Evolutionary conservation across 2,329 filamentous ascomycete species (phyloP).

Genomic region (Colletotrichum tofieldiae): DNA sequence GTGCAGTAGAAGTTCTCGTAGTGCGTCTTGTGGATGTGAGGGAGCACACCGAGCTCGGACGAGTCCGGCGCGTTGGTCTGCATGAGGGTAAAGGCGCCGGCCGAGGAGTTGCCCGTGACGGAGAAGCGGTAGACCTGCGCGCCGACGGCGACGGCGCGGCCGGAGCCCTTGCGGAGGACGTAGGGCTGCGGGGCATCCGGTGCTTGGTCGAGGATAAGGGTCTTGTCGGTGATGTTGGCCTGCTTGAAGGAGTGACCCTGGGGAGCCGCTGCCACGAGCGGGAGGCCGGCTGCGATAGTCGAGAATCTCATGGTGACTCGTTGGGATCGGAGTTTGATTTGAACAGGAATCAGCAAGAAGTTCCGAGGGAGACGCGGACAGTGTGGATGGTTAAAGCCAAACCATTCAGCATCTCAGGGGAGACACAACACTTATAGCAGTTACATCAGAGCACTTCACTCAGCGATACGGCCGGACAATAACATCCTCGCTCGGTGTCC

Average conservation of each 20-base stretch:
- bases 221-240: slow-evolving; percentile 20
- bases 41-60: slow-evolving; percentile 57
- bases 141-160: slow-evolving; percentile 31
- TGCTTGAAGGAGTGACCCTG: slow-evolving; percentile 18
- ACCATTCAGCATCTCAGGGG: background rate
- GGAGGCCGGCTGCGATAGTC: slow-evolving; percentile 30
- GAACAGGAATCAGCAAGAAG: background rate
- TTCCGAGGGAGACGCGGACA: background rate
- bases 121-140: slow-evolving; percentile 47
- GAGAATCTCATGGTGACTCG: slow-evolving; percentile 28
- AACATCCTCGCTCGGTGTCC: slow-evolving; percentile 25
- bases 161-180: slow-evolving; percentile 34
- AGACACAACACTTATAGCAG: slow-evolving; percentile 19
- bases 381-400: background rate
- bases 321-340: slow-evolving; percentile 1
- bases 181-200: slow-evolving; percentile 31
- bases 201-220: slow-evolving; percentile 28
- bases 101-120: slow-evolving; percentile 62
- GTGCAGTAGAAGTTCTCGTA: slow-evolving; percentile 65
- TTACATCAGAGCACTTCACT: background rate
- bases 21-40: slow-evolving; percentile 59
- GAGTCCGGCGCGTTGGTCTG: slow-evolving; percentile 59
- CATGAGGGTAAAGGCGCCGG: slow-evolving; percentile 61
- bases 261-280: slow-evolving; percentile 33
- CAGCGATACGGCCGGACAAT: slow-evolving; percentile 3